phyloP scores from a whole-genome alignment of 2,329 filamentous ascomycete species.

The Ophioceras dolichostomum region DNA sequence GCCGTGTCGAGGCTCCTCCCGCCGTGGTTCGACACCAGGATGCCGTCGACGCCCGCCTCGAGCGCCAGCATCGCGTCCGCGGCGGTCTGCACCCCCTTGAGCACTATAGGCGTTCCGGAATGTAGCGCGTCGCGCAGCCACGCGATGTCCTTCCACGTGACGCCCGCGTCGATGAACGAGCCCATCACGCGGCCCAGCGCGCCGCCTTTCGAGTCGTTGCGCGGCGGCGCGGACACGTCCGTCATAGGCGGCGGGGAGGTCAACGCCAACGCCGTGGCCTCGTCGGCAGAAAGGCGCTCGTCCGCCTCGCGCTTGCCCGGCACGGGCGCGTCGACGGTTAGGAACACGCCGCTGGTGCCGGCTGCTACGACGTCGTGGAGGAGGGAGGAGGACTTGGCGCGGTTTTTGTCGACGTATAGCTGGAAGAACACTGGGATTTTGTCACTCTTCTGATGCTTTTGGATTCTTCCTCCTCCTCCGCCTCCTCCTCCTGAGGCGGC shows the following conservation, averaged over 20 bases:
- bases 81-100: slow-evolving; percentile 61
- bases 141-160: slow-evolving; percentile 51
- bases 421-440: slow-evolving; percentile 20
- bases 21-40: slow-evolving; percentile 61
- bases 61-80: slow-evolving; percentile 49
- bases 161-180: slow-evolving; percentile 40
- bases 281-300: slow-evolving; percentile 22
- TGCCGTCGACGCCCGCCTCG: slow-evolving; percentile 50
- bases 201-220: slow-evolving; percentile 40
- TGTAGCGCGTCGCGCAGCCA: slow-evolving; percentile 52
- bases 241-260: slow-evolving; percentile 37
- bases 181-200: slow-evolving; percentile 44
- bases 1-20: slow-evolving; percentile 41
- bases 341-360: slow-evolving; percentile 39
- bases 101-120: slow-evolving; percentile 40
- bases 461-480: too few species aligned
- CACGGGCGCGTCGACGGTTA: slow-evolving; percentile 47
- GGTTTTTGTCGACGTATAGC: slow-evolving; percentile 31
- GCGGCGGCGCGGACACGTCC: slow-evolving; percentile 31
- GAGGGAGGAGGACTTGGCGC: slow-evolving; percentile 34
- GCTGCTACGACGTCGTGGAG: slow-evolving; percentile 28
- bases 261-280: slow-evolving; percentile 29
- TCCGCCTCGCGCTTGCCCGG: slow-evolving; percentile 39
- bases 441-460: too few species aligned
- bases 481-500: slow-evolving; percentile 5